Evolutionary conservation across 2,329 filamentous ascomycete species (phyloP), one percentile per base, ranked within the genome.

Genomic region (Metarhizium brunneum): DNA sequence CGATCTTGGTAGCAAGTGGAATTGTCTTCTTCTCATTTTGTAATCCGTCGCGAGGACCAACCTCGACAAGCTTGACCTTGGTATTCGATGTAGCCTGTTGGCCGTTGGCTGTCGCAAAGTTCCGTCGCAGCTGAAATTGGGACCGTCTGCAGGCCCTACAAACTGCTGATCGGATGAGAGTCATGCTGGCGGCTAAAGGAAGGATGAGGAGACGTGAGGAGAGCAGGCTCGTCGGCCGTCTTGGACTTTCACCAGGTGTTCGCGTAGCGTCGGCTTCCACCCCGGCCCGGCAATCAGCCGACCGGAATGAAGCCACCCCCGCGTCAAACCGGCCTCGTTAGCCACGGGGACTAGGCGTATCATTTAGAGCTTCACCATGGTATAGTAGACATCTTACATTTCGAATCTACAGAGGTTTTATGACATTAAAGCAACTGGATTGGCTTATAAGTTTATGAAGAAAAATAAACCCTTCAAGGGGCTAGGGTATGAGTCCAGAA

Each of bases 31-130:
- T 88, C 74, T 94, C 88, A 66, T 94, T 95, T 68, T 95, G 90
- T 54, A 95, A 73, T n/a, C 90, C 90, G 74, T 95, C 90, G 61
- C 90, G 80, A 38, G 90, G 89, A 8, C 88, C 89, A 59, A 95
- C 90, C 73, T 95, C 90, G 59, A 94, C 85, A 43, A 95, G 84
- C 70, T 76, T 79, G 58, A 84, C 78, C 57, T 65, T 68, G 64
- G 74, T 77, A 65, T 76, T 72, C 57, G 65, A 63, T 50, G 65
- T 59, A 35, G 61, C 52, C 51, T 58, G 62, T 35, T 58, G 59
- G 47, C 59, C 59, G 54, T 64, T 68, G 42, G 73, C 70, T n/a
- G 74, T 75, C 50, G 74, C 73, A 58, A 75, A 69, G 48, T 67
- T 65, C 52, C 74, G 66, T 50, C 66, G 64, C 55, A 64, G 61